Percentiles rank a stretch among this genome's conserved stretches.
phyloP scores from a whole-genome alignment of 2,329 filamentous ascomycete genomes.

The Phaeosphaeriaceae sp. region DNA sequence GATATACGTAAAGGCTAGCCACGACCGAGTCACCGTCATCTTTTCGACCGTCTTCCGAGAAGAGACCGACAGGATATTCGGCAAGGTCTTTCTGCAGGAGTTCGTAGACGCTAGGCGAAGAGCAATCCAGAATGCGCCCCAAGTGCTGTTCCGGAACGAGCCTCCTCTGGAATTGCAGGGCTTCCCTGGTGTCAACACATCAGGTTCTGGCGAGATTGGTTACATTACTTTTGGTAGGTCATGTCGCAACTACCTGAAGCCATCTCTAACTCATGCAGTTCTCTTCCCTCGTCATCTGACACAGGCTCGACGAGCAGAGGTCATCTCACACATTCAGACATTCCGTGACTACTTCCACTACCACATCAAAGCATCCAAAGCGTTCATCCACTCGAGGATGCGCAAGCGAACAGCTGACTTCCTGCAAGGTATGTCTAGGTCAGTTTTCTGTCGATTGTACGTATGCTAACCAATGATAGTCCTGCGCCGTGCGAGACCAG shows the following conservation, averaged over 20 bases:
- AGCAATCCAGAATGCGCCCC: slow-evolving; percentile 96
- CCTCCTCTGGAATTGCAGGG: slow-evolving; percentile 89
- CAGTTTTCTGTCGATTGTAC: not conserved
- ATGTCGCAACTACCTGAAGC: slow-evolving; percentile 5
- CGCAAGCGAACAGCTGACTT: slow-evolving; percentile 97
- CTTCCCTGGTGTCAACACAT: slow-evolving; percentile 77
- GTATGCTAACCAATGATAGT: slow-evolving; percentile 65
- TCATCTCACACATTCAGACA: slow-evolving; percentile 99
- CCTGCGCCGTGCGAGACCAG: slow-evolving; percentile 91
- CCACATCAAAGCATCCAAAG: slow-evolving; percentile 99
- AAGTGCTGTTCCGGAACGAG: slow-evolving; percentile 95
- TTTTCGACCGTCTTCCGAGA: slow-evolving; percentile 98
- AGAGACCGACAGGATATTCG: slow-evolving; percentile 96
- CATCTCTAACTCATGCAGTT: slow-evolving; percentile 61
- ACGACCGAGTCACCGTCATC: slow-evolving; percentile 97
- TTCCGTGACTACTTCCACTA: slow-evolving; percentile 99
- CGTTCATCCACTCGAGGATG: slow-evolving; percentile 99
- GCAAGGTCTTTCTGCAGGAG: slow-evolving; percentile 93
- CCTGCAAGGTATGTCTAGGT: slow-evolving; percentile 76
- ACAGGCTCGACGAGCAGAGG: slow-evolving; percentile 86
- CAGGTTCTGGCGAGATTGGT: slow-evolving; percentile 83
- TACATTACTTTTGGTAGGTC: slow-evolving; percentile 94
- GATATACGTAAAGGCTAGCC: slow-evolving; percentile 97
- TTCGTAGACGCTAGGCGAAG: slow-evolving; percentile 95
- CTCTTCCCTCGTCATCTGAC: slow-evolving; percentile 95